A percentile compares a stretch with the other conserved stretches of the same genome.
Evolutionary conservation across 257 asterid species (phyloP).

Genomic region (Nyctanthes arbortristis): DNA sequence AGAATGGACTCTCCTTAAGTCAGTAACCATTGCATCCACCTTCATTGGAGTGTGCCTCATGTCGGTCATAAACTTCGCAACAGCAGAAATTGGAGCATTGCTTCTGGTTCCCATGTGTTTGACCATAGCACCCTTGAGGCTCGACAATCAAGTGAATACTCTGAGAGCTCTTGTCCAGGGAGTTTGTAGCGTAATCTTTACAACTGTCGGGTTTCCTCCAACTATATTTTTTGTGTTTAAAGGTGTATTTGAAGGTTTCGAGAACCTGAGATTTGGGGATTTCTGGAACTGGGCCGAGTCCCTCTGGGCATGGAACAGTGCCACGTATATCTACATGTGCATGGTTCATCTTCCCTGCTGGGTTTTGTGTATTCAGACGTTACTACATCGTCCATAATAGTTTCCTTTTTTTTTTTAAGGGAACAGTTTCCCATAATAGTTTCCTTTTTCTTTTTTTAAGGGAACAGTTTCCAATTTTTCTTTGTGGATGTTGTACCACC

Average conservation of each 20-base stretch:
- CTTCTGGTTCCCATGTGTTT: conserved; percentile 86
- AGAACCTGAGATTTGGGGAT: conserved; percentile 49
- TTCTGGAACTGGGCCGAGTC: conserved; percentile 89
- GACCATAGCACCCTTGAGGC: conserved; percentile 61
- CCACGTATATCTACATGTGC: conserved; percentile 74
- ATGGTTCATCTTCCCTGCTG: conserved; percentile 95
- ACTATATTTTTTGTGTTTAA: conserved; percentile 42
- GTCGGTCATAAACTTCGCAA: conserved; percentile 91
- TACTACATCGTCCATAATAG: conserved; percentile 47
- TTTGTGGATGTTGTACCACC: conserved; percentile 29
- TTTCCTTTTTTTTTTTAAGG: conserved; percentile 9
- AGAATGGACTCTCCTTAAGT: conserved; percentile 77
- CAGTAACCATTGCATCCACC: conserved; percentile 73
- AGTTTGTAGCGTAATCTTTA: conserved; percentile 44
- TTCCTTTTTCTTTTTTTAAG: conserved; percentile 9
- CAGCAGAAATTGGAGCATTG: conserved; percentile 89
- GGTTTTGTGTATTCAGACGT: conserved; percentile 68
- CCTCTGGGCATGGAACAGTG: conserved; percentile 93
- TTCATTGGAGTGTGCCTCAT: conserved; percentile 85
- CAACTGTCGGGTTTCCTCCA: conserved; percentile 65
- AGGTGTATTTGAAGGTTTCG: conserved; percentile 60
- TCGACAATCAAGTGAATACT: conserved; percentile 26
- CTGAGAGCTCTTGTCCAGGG: conserved; percentile 37
- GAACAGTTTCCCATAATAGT: conserved; percentile 42
- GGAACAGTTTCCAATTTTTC: too few relatives aligned